Evolutionary conservation across 352 stramenopile genomes (phyloP).

Genomic region (Phytophthora pluvialis): DNA sequence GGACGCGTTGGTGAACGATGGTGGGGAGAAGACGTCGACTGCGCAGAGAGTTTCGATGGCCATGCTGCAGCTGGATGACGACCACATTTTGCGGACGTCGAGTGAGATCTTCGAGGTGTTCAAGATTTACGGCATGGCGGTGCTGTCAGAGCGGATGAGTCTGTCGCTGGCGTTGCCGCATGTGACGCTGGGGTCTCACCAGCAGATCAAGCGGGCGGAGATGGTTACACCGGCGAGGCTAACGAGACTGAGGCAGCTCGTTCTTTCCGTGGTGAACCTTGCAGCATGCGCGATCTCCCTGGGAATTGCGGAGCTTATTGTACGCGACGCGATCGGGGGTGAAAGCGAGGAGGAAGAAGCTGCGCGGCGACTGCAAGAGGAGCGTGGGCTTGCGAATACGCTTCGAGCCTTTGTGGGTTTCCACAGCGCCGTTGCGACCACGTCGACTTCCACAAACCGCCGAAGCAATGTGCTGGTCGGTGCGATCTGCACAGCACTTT

Average conservation of each 20-base stretch:
- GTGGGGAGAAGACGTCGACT: background rate
- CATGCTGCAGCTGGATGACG: slow-evolving; percentile 40
- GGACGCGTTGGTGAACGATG: too few species aligned
- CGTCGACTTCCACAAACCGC: slow-evolving; percentile 23
- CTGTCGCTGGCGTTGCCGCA: slow-evolving; percentile 50
- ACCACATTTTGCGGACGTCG: slow-evolving; percentile 63
- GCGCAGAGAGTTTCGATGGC: slow-evolving; percentile 21
- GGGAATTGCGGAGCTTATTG: slow-evolving; percentile 32
- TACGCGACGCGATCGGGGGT: slow-evolving; percentile 2
- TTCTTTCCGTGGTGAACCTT: slow-evolving; percentile 69
- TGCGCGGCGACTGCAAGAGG: slow-evolving; percentile 37
- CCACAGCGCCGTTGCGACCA: slow-evolving; percentile 62
- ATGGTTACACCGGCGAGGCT: slow-evolving; percentile 52
- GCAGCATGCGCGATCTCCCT: slow-evolving; percentile 50
- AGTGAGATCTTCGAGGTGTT: slow-evolving; percentile 83
- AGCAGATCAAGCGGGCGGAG: slow-evolving; percentile 17
- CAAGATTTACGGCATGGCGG: slow-evolving; percentile 83
- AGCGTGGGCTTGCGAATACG: slow-evolving; percentile 59
- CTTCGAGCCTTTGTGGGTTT: slow-evolving; percentile 77
- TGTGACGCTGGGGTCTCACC: slow-evolving; percentile 22
- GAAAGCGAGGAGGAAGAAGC: slow-evolving; percentile 15
- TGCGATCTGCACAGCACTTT: slow-evolving; percentile 44
- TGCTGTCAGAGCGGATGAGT: slow-evolving; percentile 75
- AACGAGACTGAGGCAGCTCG: slow-evolving; percentile 58
- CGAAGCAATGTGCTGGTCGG: slow-evolving; percentile 45